Conservation (phyloP, 1,284 basidiomycete genomes). For the Cystobasidium pallidum region DNA sequence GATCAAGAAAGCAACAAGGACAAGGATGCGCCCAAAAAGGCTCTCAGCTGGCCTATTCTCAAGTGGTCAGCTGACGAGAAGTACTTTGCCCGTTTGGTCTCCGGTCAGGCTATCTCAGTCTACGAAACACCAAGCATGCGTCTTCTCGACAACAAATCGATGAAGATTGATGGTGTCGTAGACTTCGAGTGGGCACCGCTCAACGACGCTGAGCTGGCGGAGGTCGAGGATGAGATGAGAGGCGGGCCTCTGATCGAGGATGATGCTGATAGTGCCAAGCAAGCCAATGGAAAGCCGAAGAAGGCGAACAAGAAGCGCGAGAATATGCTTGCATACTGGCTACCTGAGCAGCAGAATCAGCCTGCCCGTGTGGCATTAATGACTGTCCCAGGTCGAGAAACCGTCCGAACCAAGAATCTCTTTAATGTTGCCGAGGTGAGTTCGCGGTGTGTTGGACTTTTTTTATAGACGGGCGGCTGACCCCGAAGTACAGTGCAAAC, state of each 20-base stretch:
- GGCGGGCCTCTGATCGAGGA: slow-evolving; percentile 14
- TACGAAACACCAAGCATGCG: slow-evolving; percentile 95
- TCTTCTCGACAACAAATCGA: slow-evolving; percentile 92
- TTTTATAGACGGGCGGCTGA: slow-evolving; percentile 1
- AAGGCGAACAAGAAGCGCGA: slow-evolving; percentile 65
- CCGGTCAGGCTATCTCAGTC: slow-evolving; percentile 91
- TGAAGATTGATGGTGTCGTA: slow-evolving; percentile 97
- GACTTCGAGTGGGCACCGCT: slow-evolving; percentile 99
- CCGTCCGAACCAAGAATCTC: slow-evolving; percentile 92
- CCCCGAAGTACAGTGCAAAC: slow-evolving; percentile 73
- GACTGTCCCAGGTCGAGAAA: slow-evolving; percentile 80
- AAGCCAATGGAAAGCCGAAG: slow-evolving; percentile 37
- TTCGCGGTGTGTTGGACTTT: slow-evolving; percentile 45
- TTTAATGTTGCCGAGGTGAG: slow-evolving; percentile 96
- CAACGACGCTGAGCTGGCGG: slow-evolving; percentile 70
- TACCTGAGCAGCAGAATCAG: slow-evolving; percentile 92
- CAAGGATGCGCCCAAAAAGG: slow-evolving; percentile 64
- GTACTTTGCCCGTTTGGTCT: slow-evolving; percentile 85
- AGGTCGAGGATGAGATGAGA: slow-evolving; percentile 40
- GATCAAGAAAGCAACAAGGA: slow-evolving; percentile 52
- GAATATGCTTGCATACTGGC: slow-evolving; percentile 97
- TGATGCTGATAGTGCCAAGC: slow-evolving; percentile 43
- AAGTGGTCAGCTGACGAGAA: slow-evolving; percentile 99
- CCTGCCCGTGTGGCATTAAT: slow-evolving; percentile 94
- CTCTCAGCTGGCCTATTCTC: slow-evolving; percentile 81